Base-by-base conservation (phyloP, 345 rosid species). In the Camelina hispida region DNA sequence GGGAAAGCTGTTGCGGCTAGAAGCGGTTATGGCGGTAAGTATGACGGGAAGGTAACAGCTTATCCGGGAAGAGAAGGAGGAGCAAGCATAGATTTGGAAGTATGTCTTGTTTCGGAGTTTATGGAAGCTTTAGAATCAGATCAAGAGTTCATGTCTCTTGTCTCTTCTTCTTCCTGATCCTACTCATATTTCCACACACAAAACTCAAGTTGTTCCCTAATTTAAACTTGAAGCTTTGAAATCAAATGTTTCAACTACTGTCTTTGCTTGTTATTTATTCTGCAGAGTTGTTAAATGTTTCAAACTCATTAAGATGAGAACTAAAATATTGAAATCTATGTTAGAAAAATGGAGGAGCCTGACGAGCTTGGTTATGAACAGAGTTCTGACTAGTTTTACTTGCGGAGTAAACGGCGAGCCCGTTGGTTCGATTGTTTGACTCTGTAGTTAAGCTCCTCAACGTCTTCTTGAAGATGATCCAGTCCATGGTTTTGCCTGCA, bases 41-140 rank as follows among this genome's bases (percentile, higher is more conserved):
- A 69, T 53, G 91, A 89, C 9, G 93, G 93, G 44, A 90, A 86
- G 73, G 91, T 85, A 4, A 47, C 86, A 0, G 75, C 80, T 5
- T 90, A 85, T 46, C 95, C 98, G 0, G 93, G 93, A n/a, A 73
- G 67, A 32, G 85, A 86, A 72, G 95, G 91, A 0, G 91, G 82
- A 1, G 88, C 88, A 23, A 93, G 93, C 61, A 50, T 89, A 1
- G 93, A 90, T 30, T 81, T 90, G 75, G 97, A 88, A 79, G 72
- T 91, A 2, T 91, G 91, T 64, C 87, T 91, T 46, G 81, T 85
- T 2, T 80, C 86, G 1, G 66, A 69, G 50, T 71, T 72, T 9
- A 90, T 91, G 98, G 64, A 71, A 13, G 87, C 87, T 74, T 84
- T 90, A 54, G 91, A 90, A 77, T 75, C 84, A 23, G 86, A 87